Evolutionary conservation across 2,329 filamentous ascomycete species (phyloP).

Genomic region (Botrytis squamosa): DNA sequence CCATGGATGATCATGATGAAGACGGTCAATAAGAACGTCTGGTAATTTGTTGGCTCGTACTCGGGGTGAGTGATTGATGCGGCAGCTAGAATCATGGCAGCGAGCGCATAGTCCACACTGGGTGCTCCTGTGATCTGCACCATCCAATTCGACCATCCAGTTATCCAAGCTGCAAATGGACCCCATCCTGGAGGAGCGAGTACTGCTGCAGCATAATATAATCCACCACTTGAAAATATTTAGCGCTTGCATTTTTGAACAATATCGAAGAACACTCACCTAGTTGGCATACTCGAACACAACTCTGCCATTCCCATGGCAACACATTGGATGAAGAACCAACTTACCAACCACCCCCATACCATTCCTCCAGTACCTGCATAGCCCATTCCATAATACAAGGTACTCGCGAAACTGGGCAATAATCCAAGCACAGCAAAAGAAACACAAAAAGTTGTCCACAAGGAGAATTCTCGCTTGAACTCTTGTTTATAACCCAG

Average conservation of each 20-base stretch:
- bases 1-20: slow-evolving; percentile 68
- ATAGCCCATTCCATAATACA: slow-evolving; percentile 68
- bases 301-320: slow-evolving; percentile 70
- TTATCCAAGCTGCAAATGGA: slow-evolving; percentile 66
- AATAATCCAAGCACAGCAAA: slow-evolving; percentile 71
- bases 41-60: slow-evolving; percentile 64
- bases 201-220: slow-evolving; percentile 73
- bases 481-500: slow-evolving; percentile 56
- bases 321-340: slow-evolving; percentile 69
- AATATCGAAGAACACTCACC: slow-evolving; percentile 37
- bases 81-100: slow-evolving; percentile 70
- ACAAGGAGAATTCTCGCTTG: slow-evolving; percentile 67
- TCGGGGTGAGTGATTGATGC: slow-evolving; percentile 64
- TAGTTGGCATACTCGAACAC: slow-evolving; percentile 71
- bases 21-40: slow-evolving; percentile 66
- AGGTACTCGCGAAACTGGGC: slow-evolving; percentile 68
- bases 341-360: slow-evolving; percentile 74
- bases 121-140: slow-evolving; percentile 65
- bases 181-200: slow-evolving; percentile 65
- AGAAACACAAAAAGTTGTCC: slow-evolving; percentile 72
- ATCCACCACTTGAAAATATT: slow-evolving; percentile 52
- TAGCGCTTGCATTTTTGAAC: not conserved
- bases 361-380: slow-evolving; percentile 63
- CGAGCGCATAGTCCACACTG: slow-evolving; percentile 63
- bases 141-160: slow-evolving; percentile 70